Evolutionary conservation across 176 grass and related monocot species (phyloP), one percentile per base, ranked within the genome.

Genomic region (Cenchrus fungigraminus): DNA sequence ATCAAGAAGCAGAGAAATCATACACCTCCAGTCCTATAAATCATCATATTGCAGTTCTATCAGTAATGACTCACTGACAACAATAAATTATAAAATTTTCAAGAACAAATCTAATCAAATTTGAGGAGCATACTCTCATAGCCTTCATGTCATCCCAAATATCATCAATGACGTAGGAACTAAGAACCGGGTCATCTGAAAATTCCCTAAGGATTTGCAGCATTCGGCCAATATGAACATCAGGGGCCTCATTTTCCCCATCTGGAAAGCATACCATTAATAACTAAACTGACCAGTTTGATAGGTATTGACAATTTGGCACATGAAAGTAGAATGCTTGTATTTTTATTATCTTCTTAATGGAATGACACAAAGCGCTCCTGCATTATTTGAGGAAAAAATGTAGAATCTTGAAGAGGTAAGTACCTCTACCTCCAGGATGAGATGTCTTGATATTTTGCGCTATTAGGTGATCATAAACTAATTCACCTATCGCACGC

Each of bases 61-160:
- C 28, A 64, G 58, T 22, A n/a, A 80, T 40, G 47, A 10, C 28
- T 82, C 19, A 82, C 25, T 68, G 31, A 78, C 20, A 91, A 79
- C 20, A 89, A 81, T 32, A 6, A 34, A 47, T 64, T 46, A 20
- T 82, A 68, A 78, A n/a, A 66, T 7, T 51, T 71, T 67, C 4
- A 75, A 50, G 20, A 42, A 60, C 66, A 51, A 58, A 55, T 29
- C 53, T 77, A 54, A 32, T 40, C 29, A 29, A 59, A 80, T 29
- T 44, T 42, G 12, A 69, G 44, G 69, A 82, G 54, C 62, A 81
- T 91, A 98, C 97, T 85, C 91, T 95, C 93, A 92, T 93, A 50
- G 97, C 97, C 74, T 98, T 95, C 97, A 98, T 98, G 85, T 98
- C 91, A 58, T 95, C 97, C 97, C 97, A 98, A 92, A 98, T 95